Evolutionary conservation across 805 yeast species (phyloP).

Genomic region (Saccharomycopsis microspora): DNA sequence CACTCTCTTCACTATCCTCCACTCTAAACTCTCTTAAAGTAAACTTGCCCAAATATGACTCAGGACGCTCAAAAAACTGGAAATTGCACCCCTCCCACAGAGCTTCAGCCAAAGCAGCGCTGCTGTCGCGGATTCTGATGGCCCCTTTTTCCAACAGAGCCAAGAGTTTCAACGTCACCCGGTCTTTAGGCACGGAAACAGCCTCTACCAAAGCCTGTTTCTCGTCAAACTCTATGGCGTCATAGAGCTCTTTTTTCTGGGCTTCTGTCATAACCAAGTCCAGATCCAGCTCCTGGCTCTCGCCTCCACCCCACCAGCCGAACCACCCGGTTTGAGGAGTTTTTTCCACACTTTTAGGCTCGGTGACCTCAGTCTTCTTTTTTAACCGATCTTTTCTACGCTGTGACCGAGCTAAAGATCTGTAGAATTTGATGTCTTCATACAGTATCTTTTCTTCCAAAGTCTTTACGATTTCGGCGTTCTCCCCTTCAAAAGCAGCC

Average conservation of each 20-base stretch:
- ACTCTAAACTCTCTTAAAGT: constrained; percentile 73
- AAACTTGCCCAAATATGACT: constrained; percentile 61
- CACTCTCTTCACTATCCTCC: constrained; percentile 67
- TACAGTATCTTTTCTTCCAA: constrained; percentile 41
- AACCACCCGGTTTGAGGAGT: constrained; percentile 43
- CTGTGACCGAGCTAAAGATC: constrained; percentile 67
- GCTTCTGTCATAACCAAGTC: constrained; percentile 62
- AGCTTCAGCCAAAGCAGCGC: constrained; percentile 55
- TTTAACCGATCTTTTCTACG: constrained; percentile 32
- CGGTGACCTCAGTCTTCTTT: neutral
- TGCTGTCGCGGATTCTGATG: constrained; percentile 36
- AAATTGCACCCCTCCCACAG: constrained; percentile 74
- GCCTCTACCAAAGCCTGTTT: constrained; percentile 36
- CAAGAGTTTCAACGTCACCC: constrained; percentile 53
- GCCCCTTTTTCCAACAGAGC: constrained; percentile 72
- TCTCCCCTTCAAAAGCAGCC: constrained; percentile 17
- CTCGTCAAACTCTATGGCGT: constrained; percentile 88
- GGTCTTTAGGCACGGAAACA: constrained; percentile 60
- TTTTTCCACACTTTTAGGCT: neutral
- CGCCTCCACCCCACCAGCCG: constrained; percentile 50
- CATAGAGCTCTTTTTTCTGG: constrained; percentile 80
- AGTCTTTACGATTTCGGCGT: constrained; percentile 24
- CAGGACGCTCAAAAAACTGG: constrained; percentile 65
- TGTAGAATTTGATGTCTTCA: constrained; percentile 77
- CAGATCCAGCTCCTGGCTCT: constrained; percentile 12